Evolutionary conservation across 2,329 filamentous ascomycete genomes (phyloP).

Genomic region (Macrophomina phaseolina): DNA sequence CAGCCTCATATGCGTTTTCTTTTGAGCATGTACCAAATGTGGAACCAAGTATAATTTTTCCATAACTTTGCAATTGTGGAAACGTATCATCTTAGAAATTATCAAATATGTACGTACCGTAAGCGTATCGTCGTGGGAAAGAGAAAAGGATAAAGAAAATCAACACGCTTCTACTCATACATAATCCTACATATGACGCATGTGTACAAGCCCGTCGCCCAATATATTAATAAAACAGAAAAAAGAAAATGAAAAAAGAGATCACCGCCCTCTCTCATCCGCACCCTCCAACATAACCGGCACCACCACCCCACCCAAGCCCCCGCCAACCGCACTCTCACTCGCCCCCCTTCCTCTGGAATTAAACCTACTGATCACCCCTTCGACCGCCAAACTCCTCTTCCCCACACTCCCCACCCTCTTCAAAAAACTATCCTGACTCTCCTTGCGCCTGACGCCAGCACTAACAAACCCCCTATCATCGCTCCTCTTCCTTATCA

Average conservation of each 20-base stretch:
- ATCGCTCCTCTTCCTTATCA: not conserved
- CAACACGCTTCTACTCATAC: not conserved
- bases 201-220: too few relatives aligned
- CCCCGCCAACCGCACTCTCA: not conserved
- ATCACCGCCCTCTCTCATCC: not conserved
- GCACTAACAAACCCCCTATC: not conserved
- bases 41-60: too few relatives aligned
- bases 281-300: constrained; percentile 13
- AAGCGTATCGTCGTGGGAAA: too few relatives aligned
- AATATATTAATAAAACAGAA: too few relatives aligned
- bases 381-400: not conserved
- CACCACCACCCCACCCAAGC: not conserved
- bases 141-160: too few relatives aligned
- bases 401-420: not conserved
- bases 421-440: not conserved
- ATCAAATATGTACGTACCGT: too few relatives aligned
- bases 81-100: too few relatives aligned
- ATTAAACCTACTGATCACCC: constrained; percentile 8
- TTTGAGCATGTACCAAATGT: too few relatives aligned
- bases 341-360: not conserved
- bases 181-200: not conserved
- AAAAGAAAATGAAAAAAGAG: not conserved
- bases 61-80: too few relatives aligned
- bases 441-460: not conserved
- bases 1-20: too few relatives aligned